Conservation (phyloP, 2,329 filamentous ascomycete species). For the Cryphonectria parasitica region DNA sequence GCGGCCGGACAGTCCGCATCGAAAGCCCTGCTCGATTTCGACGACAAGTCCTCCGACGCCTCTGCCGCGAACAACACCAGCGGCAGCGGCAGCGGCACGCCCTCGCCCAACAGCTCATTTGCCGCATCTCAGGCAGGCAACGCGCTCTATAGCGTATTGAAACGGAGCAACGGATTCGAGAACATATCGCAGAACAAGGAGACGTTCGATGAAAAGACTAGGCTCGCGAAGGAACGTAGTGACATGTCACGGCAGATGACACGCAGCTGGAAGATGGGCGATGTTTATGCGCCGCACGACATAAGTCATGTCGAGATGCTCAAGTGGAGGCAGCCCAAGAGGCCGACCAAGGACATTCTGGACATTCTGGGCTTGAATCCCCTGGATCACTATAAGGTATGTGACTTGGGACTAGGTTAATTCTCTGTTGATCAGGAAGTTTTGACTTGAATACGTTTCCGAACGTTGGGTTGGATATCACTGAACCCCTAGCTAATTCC, state of each 20-base stretch:
- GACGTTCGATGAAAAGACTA: conserved; percentile 43
- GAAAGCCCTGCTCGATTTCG: conserved; percentile 22
- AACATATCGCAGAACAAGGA: conserved; percentile 34
- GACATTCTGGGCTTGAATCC: conserved; percentile 82
- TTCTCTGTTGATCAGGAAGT: neutral
- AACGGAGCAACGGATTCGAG: conserved; percentile 12
- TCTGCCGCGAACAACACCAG: conserved; percentile 33
- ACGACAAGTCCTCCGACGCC: conserved; percentile 7
- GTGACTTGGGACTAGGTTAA: conserved; percentile 34
- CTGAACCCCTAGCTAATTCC: conserved; percentile 21
- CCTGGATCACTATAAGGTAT: conserved; percentile 83
- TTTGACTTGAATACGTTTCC: neutral
- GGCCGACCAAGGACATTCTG: conserved; percentile 70
- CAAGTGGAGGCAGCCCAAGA: conserved; percentile 71
- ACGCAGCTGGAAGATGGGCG: conserved; percentile 75
- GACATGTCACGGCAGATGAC: conserved; percentile 67
- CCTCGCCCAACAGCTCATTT: conserved; percentile 4
- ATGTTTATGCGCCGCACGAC: conserved; percentile 91
- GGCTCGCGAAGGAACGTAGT: conserved; percentile 46
- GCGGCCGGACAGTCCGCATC: conserved; percentile 5
- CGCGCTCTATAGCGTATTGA: conserved; percentile 8
- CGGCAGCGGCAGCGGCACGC: conserved; percentile 7
- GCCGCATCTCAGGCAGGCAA: neutral
- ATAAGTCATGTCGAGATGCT: conserved; percentile 75
- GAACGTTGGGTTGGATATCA: neutral